Percentiles rank a stretch among this genome's conserved stretches.
Evolutionary conservation across 305 asterid genomes (phyloP).

Genomic region (Fraxinus velutina): DNA sequence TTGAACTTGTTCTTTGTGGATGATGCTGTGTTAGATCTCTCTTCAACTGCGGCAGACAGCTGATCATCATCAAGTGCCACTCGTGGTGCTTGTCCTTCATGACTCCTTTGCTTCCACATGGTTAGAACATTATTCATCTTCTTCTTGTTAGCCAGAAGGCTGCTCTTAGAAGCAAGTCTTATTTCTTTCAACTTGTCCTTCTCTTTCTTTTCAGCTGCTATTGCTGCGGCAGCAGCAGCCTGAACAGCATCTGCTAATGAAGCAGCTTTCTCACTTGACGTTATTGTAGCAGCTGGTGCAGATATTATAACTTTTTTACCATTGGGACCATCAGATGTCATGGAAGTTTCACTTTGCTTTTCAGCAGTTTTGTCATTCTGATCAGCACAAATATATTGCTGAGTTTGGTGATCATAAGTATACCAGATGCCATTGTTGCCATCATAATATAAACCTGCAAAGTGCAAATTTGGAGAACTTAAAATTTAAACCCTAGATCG

Average conservation of each 20-base stretch:
- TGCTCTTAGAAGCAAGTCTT: conserved; percentile 84
- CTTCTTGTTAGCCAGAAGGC: conserved; percentile 91
- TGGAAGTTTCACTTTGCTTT: conserved; percentile 51
- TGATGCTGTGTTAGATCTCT: conserved; percentile 45
- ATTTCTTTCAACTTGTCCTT: conserved; percentile 85
- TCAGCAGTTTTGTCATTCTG: conserved; percentile 67
- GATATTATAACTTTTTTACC: conserved; percentile 76
- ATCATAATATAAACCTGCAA: conserved; percentile 82
- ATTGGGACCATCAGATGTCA: conserved; percentile 51
- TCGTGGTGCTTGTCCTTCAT: conserved; percentile 82
- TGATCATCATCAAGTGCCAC: conserved; percentile 66
- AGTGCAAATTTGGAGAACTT: conserved; percentile 12
- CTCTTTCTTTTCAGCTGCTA: conserved; percentile 97
- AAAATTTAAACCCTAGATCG: conserved; percentile 14
- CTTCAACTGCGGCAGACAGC: conserved; percentile 44
- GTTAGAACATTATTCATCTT: conserved; percentile 91
- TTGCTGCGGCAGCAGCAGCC: conserved; percentile 98
- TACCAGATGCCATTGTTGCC: conserved; percentile 95
- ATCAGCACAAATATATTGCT: conserved; percentile 69
- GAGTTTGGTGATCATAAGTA: conserved; percentile 75
- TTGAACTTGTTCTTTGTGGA: conserved; percentile 53
- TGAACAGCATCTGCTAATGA: conserved; percentile 91
- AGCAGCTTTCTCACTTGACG: conserved; percentile 67
- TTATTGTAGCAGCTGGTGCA: conserved; percentile 87
- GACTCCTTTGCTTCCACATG: conserved; percentile 98